Base-by-base conservation (phyloP, 257 asterid genomes). In the Gentiana macrophylla region DNA sequence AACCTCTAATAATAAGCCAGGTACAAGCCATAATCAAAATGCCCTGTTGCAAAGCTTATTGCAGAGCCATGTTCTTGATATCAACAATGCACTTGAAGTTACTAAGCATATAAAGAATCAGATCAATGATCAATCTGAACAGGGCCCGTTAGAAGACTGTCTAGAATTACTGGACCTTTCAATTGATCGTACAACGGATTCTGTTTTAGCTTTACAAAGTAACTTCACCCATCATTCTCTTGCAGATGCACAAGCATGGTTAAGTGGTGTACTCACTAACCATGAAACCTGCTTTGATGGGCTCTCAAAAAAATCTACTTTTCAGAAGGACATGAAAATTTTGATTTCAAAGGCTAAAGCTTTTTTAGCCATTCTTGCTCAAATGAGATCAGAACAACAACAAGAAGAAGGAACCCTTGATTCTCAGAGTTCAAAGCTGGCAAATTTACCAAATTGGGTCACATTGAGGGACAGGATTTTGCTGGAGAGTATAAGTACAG, bases 271-370 rank as follows among this genome's bases (percentile, higher is more conserved):
- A 44, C 79, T 79, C 15, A 77, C 86, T 3, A 79, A 82, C 46
- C 87, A 77, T 15, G 72, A 54, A 12, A 73, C 87, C 4, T 82
- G 91, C 51, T 48, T 53, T 0, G 87, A 82, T 7, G 91, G 75
- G 43, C 74, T 82, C 38, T 2, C 36, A 0, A 51, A 57, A 8
- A 61, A 46, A 34, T 32, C 58, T 2, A 24, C 50, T 0, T 24
- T 61, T n/a, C 63, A 66, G 11, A 33, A 24, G 2, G 2, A 57
- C 24, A 48, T 74, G 33, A 66, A 63, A 1, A 76, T 70, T 11
- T 53, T 77, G 60, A 62, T 77, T 7, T 46, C 67, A 2, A 56
- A 77, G 67, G 72, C 80, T 8, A 72, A 70, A 48, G 77, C 76
- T 3, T 60, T 82, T 5, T 37, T 79, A 49, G 84, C 76, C 0